Evolutionary conservation across 805 yeast genomes (phyloP), one percentile per base, ranked within the genome.

Genomic region (Wickerhamiella spandovensis): DNA sequence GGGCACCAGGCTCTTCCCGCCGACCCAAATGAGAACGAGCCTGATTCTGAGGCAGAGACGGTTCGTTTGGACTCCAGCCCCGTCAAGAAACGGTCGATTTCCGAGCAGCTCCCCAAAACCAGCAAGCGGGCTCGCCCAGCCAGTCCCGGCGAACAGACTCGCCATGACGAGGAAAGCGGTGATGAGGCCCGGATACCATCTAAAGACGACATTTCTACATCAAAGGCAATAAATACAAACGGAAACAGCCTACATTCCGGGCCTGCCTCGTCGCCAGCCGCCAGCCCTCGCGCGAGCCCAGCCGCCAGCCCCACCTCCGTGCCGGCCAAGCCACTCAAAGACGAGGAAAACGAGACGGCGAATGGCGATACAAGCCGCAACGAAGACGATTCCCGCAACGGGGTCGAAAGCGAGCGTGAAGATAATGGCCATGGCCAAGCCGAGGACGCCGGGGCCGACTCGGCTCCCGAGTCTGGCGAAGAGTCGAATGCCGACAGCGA

Each of bases 31-130:
- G 39, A 35, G 7, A 35, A 35, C 39, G 39, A 35, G 58, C 44
- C 43, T 50, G 74, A 79, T 56, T 82, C 92, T 15, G 96, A 88
- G 65, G 95, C 92, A 17, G 97, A 88, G 63, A 88, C 97, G 0
- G 96, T 88, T 61, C 82, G 78, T 58, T 78, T 87, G 85, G 90
- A 79, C 43, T 58, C 64, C 50, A 61, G 72, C 55, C 75, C 75
- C 39, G 59, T 48, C 51, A 58, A 49, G 53, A 56, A 30, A 51
- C 38, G 39, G 20, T 25, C 48, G 10, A 9, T 13, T 9, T 5
- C 35, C 6, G n/a, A 23, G 23, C 42, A 25, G 21, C 15, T 37
- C 13, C 21, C 46, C 17, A 43, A 20, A 52, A 48, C 23, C 28
- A 49, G 39, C 48, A 25, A n/a, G 32, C 46, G 35, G 25, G 32